phyloP scores from a whole-genome alignment of 208 protist species.

The Crithidia expoeki region DNA sequence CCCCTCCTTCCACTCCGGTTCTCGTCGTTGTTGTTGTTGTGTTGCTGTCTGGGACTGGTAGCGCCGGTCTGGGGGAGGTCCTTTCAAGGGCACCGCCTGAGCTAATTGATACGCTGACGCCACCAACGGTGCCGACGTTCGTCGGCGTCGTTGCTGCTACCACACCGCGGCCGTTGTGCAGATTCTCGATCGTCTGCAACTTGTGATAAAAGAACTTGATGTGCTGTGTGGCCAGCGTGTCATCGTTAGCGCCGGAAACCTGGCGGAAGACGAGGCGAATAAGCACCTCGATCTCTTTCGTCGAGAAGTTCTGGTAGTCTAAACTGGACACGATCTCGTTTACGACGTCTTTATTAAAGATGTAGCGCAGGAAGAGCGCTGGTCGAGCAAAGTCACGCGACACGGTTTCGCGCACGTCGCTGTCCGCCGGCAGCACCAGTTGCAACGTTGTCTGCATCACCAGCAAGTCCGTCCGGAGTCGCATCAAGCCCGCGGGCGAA shows the following conservation, averaged over 20 bases:
- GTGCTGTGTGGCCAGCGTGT: slow-evolving; percentile 51
- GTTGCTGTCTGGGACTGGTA: neutral
- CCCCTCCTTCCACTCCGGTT: neutral
- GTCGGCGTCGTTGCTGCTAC: neutral
- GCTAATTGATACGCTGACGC: slow-evolving; percentile 4
- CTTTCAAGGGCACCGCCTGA: neutral
- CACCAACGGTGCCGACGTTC: neutral
- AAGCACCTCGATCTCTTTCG: slow-evolving; percentile 76
- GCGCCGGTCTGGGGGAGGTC: neutral
- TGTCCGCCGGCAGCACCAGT: slow-evolving; percentile 68
- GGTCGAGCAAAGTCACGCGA: slow-evolving; percentile 66
- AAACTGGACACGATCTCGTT: slow-evolving; percentile 81
- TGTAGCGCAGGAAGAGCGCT: slow-evolving; percentile 75
- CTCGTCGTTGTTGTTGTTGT: no score
- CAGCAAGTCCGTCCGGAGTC: slow-evolving; percentile 69
- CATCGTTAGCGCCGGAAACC: slow-evolving; percentile 67
- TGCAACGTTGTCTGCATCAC: slow-evolving; percentile 82
- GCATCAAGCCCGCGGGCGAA: slow-evolving; percentile 54
- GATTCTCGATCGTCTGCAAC: slow-evolving; percentile 34
- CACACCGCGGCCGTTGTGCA: slow-evolving; percentile 11
- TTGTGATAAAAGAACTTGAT: slow-evolving; percentile 64
- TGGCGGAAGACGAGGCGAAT: slow-evolving; percentile 80
- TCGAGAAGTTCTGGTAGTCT: slow-evolving; percentile 66
- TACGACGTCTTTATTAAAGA: slow-evolving; percentile 78
- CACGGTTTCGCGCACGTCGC: slow-evolving; percentile 72